Evolutionary conservation across 225 moss, liverwort and hornwort genomes (phyloP).

Genomic region (Thuidium tamariscinum): DNA sequence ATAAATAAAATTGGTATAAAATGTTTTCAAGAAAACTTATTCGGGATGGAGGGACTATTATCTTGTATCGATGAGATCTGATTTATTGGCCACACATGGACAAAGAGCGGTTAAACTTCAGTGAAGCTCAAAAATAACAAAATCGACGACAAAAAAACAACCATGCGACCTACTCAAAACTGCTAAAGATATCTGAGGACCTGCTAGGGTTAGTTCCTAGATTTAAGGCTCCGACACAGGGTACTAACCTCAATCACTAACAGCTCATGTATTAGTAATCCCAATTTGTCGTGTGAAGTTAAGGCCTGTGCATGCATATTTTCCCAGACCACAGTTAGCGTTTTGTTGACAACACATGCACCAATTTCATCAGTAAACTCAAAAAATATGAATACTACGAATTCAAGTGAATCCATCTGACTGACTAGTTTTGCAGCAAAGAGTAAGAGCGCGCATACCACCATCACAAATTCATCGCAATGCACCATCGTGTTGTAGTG

Average conservation of each 20-base stretch:
- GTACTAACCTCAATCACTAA: slow-evolving; percentile 67
- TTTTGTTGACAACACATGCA: neutral
- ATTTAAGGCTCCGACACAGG: neutral
- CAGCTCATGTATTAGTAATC: slow-evolving; percentile 73
- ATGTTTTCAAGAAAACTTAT: too few species aligned
- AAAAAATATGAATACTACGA: neutral
- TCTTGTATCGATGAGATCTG: neutral
- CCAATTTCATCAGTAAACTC: neutral
- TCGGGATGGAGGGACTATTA: neutral
- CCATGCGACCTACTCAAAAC: neutral
- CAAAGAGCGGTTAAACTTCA: neutral
- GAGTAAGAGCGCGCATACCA: slow-evolving; percentile 23
- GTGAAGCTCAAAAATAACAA: neutral
- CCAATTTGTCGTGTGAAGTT: slow-evolving; percentile 78
- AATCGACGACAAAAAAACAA: neutral
- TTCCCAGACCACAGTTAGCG: neutral
- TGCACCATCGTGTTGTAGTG: slow-evolving; percentile 92
- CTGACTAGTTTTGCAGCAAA: neutral
- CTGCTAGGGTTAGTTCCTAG: neutral
- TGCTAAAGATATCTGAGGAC: neutral
- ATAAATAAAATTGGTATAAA: neutral
- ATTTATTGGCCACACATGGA: neutral
- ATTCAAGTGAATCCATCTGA: neutral
- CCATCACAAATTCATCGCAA: slow-evolving; percentile 86
- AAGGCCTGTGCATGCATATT: slow-evolving; percentile 43